Percentiles rank a stretch among this genome's conserved stretches.
Conservation (phyloP, 2,329 filamentous ascomycete species). For the Basipetospora chlamydospora region DNA sequence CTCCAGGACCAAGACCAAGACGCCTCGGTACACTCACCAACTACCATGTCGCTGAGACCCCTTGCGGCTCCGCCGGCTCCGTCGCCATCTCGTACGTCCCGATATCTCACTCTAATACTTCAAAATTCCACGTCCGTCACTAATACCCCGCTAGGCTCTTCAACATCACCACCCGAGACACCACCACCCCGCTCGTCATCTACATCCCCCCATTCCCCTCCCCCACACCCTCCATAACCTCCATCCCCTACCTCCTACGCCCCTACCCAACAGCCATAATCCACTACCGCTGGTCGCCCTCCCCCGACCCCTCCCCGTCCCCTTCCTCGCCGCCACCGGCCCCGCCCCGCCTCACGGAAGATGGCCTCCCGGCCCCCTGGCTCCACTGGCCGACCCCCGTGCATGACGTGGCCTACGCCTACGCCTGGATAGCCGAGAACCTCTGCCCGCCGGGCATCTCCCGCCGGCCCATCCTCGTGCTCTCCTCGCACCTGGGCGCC, state of each 20-base stretch:
- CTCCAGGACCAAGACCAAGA: neutral
- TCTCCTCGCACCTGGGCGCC: constrained; percentile 43
- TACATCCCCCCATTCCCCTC: constrained; percentile 37
- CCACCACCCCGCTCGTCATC: constrained; percentile 32
- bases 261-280: constrained; percentile 35
- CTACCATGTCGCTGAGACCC: constrained; percentile 21
- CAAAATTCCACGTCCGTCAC: neutral
- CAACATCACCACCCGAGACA: constrained; percentile 24
- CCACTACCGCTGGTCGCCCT: constrained; percentile 42
- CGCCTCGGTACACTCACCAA: neutral
- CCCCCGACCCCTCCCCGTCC: constrained; percentile 7
- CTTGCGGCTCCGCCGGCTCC: constrained; percentile 32
- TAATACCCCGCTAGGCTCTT: constrained; percentile 29
- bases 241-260: constrained; percentile 26
- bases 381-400: constrained; percentile 40
- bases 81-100: constrained; percentile 34
- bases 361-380: constrained; percentile 9
- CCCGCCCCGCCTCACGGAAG: too few relatives aligned
- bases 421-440: constrained; percentile 33
- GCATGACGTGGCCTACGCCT: constrained; percentile 40
- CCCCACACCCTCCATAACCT: constrained; percentile 11
- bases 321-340: constrained; percentile 4
- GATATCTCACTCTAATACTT: neutral
- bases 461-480: constrained; percentile 27
- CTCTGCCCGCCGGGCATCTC: constrained; percentile 19